phyloP scores from a whole-genome alignment of 2,329 filamentous ascomycete genomes.

The Phaeophleospora eucalypticola region DNA sequence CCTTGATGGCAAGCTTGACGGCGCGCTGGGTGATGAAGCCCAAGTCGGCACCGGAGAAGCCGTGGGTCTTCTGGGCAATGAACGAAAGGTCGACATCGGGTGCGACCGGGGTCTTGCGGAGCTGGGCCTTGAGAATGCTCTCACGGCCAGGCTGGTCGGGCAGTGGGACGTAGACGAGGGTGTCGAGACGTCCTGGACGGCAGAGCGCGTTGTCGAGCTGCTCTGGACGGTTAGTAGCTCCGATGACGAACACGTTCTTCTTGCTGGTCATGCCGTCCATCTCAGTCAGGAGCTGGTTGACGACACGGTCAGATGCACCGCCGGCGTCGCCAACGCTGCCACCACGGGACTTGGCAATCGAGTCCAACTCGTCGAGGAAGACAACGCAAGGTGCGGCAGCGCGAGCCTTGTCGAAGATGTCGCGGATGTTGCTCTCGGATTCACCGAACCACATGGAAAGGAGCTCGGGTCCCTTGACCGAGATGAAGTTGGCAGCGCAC shows the following conservation, averaged over 20 bases:
- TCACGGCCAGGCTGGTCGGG: conserved; percentile 87
- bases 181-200: conserved; percentile 97
- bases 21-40: conserved; percentile 98
- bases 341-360: conserved; percentile 98
- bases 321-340: conserved; percentile 94
- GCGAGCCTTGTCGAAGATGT: conserved; percentile 99
- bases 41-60: conserved; percentile 98
- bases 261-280: conserved; percentile 99
- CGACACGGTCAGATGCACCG: conserved; percentile 97
- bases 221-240: conserved; percentile 96
- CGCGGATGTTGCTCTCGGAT: conserved; percentile 98
- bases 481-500: conserved; percentile 99
- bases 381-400: conserved; percentile 97
- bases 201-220: conserved; percentile 97
- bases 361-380: conserved; percentile 97
- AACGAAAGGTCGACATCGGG: conserved; percentile 80
- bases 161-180: conserved; percentile 94
- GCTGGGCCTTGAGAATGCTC: conserved; percentile 88
- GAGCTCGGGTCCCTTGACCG: conserved; percentile 95
- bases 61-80: conserved; percentile 96
- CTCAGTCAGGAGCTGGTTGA: conserved; percentile 98
- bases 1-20: conserved; percentile 98
- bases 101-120: conserved; percentile 94
- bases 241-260: conserved; percentile 99
- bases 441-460: conserved; percentile 99